A percentile compares a stretch with the other conserved stretches of the same genome.
Conservation (phyloP, 139 green algal species). For the Micromonas pusilla region DNA sequence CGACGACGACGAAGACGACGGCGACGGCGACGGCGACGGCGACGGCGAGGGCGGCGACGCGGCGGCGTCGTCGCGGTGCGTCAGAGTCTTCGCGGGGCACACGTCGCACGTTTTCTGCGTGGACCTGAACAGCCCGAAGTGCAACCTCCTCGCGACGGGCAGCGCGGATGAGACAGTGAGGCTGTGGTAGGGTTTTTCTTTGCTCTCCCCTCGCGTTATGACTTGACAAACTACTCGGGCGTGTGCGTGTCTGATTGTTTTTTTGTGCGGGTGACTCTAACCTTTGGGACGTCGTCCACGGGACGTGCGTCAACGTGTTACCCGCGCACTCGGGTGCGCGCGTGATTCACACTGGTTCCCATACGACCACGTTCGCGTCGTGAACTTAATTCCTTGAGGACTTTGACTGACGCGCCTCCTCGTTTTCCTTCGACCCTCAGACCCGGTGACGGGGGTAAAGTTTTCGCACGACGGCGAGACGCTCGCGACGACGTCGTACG, state of each 20-base stretch:
- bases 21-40: too few relatives aligned
- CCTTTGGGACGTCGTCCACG: slow-evolving; percentile 61
- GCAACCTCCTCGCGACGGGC: slow-evolving; percentile 62
- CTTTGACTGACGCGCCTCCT: slow-evolving; percentile 43
- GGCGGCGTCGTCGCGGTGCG: too few relatives aligned
- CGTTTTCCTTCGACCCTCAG: slow-evolving; percentile 71
- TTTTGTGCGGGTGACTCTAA: too few relatives aligned
- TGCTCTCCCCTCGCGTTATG: too few relatives aligned
- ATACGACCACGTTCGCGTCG: too few relatives aligned
- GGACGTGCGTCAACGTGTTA: slow-evolving; percentile 51
- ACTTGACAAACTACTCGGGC: too few relatives aligned
- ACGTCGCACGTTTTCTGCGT: slow-evolving; percentile 74
- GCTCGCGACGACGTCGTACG: slow-evolving; percentile 60
- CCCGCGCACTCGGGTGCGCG: slow-evolving; percentile 81
- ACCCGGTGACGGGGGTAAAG: slow-evolving; percentile 69
- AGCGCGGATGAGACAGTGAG: slow-evolving; percentile 79
- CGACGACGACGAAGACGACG: too few relatives aligned
- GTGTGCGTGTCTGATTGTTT: too few relatives aligned
- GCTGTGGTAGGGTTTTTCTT: too few relatives aligned
- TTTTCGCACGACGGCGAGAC: slow-evolving; percentile 59
- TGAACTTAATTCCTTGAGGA: too few relatives aligned
- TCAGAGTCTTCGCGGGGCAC: slow-evolving; percentile 51
- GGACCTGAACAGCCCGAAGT: slow-evolving; percentile 57
- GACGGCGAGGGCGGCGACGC: too few relatives aligned
- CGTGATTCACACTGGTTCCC: too few relatives aligned